Base-by-base conservation (phyloP, 2,329 filamentous ascomycete genomes). In the Exophiala bonariae region DNA sequence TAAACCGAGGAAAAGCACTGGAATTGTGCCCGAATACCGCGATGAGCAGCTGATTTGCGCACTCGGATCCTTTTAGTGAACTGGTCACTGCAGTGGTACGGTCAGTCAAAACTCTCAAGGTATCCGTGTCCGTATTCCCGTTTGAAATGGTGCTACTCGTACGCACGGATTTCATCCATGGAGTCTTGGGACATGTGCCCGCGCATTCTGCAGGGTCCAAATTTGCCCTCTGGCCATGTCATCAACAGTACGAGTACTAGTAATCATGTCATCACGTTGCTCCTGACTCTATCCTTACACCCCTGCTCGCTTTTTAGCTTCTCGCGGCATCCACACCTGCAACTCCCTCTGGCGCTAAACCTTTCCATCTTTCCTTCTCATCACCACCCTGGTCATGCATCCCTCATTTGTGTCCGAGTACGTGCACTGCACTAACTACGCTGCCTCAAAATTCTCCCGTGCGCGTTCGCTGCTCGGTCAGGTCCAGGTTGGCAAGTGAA, bases 321-420 rank as follows among this genome's bases (percentile, higher is more conserved):
- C 23, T 6, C 11, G 23, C 6, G 6, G 6, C 6, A 26, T 26
- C 23, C 23, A 34, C 32, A 14, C 32, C n/a, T n/a, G 14, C 32
- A 34, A 6, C 17, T 14, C n/a, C 6, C 32, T 6, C 5, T 14
- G 6, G 32, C 32, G 17, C 32, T 34, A 34, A 14, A 11, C 36
- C 22, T 3, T 32, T 16, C 36, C 20, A 14, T 31, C 32, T 33
- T 9, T 28, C 17, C n/a, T 28, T 38, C 34, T 36, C 42, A 28
- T 45, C 35, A 35, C 42, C 42, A 38, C 34, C 42, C 36, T 22
- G 36, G 44, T 47, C 44, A 35, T 47, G 36, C 44, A 47, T 47
- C 28, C 28, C 19, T 33, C 18, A 6, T 33, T 18, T 34, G 17
- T 38, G 18, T 22, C 14, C 14, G 43, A 39, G 35, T 36, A 13